Evolutionary conservation across 2,329 filamentous ascomycete genomes (phyloP), one percentile per base, ranked within the genome.

Genomic region (Tolypocladium paradoxum): DNA sequence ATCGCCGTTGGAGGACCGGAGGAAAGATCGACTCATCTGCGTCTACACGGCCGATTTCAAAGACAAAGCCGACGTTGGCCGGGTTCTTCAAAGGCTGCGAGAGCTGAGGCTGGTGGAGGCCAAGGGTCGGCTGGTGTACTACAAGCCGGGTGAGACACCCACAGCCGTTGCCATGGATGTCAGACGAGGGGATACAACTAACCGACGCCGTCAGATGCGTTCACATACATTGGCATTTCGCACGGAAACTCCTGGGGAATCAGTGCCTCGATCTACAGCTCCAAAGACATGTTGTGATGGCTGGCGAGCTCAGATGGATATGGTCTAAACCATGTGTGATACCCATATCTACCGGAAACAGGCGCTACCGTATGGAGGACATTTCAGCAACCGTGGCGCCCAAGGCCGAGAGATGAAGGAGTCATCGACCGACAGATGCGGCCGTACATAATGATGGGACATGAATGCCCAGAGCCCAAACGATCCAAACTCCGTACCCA

Each of bases 41-140:
- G 73, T 95, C 8, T 95, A 95, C 66, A 95, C 88, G 6, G 72
- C 74, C 43, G 82, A 95, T 65, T 93, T 90, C 63, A 72, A 72
- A 31, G 83, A 95, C 63, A 75, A 71, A 50, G 71, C 76, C 4
- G 88, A 95, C 63, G 78, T 95, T 6, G 76, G 74, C 31, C 76
- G 86, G 45, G 86, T 95, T 4, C 70, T 92, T 38, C 64, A 73
- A 54, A 77, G 73, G 58, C 67, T 95, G 56, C 76, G 77, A 50
- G 73, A 82, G 53, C 71, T 90, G 54, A 82, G 77, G 8, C 69
- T 93, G 37, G 73, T 85, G 50, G 72, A 73, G 35, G 55, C 65
- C 22, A 68, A 58, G 49, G 67, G 67, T 4, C 72, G 70, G 47
- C 70, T 74, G 1, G 83, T 93, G 49, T 92, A 88, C 65, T 95